A percentile compares a stretch with the other conserved stretches of the same genome.
These are phyloP conservation scores for Dothidotthia symphoricarpi DNA, from an alignment of 2,329 filamentous ascomycete genomes.

Conservation along the genomic window DNA sequence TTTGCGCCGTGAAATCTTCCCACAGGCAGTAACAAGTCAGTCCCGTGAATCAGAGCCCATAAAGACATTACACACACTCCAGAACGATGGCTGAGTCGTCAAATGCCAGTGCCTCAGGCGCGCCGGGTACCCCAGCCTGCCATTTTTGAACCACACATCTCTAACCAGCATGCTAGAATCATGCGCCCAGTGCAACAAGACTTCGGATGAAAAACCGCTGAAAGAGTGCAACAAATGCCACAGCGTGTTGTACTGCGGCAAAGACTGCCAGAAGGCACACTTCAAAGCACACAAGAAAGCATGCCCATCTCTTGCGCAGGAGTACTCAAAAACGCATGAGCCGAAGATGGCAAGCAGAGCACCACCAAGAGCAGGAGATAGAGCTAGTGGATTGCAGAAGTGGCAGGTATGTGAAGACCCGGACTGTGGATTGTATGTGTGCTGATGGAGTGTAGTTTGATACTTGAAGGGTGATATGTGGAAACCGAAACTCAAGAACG, in stretches of 20 bases:
- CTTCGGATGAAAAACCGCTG: constrained; percentile 15
- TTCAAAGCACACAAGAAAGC: constrained; percentile 44
- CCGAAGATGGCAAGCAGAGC: constrained; percentile 42
- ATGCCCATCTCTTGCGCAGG: constrained; percentile 41
- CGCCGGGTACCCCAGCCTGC: no score
- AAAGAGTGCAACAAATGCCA: constrained; percentile 44
- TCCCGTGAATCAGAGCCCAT: no score
- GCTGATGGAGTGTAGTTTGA: constrained; percentile 4
- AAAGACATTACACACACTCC: no score
- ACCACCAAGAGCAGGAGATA: constrained; percentile 31
- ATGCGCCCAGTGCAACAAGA: constrained; percentile 29
- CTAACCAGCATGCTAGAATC: constrained; percentile 1
- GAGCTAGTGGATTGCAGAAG: constrained; percentile 41
- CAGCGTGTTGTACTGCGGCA: constrained; percentile 41
- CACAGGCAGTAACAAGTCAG: no score
- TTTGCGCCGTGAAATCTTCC: no score
- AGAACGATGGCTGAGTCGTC: no score
- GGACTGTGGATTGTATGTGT: not conserved
- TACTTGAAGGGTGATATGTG: not conserved
- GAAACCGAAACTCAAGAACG: not conserved
- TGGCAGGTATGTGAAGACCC: constrained; percentile 35
- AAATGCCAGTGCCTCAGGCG: no score
- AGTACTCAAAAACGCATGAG: constrained; percentile 39
- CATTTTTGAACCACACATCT: no score
- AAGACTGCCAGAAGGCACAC: constrained; percentile 43